Evolutionary conservation across 1,284 basidiomycete species (phyloP).

Genomic region (Ganoderma meredithae): DNA sequence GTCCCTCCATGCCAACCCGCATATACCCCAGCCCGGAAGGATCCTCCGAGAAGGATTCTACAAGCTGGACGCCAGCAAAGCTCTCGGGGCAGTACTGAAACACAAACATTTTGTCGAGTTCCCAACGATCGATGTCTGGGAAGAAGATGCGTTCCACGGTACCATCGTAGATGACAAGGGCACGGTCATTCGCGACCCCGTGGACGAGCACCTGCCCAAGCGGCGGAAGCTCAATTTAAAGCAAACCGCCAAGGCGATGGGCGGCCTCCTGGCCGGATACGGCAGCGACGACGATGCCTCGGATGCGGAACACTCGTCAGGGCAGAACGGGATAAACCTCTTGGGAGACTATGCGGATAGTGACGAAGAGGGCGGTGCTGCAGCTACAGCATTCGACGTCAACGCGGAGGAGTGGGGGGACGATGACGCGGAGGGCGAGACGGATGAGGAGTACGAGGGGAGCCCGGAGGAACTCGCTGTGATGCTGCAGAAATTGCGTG

Average conservation of each 20-base stretch:
- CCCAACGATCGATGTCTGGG: conserved; percentile 79
- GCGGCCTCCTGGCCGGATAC: conserved; percentile 68
- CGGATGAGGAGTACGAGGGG: conserved; percentile 39
- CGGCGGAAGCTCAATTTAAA: conserved; percentile 58
- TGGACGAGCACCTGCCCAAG: conserved; percentile 53
- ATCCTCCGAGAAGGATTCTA: conserved; percentile 54
- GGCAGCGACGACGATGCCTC: conserved; percentile 61
- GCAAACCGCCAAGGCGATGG: conserved; percentile 61
- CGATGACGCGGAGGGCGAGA: conserved; percentile 43
- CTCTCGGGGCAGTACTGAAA: conserved; percentile 58
- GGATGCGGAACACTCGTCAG: conserved; percentile 37
- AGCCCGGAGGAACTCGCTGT: conserved; percentile 55
- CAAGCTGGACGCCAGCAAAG: conserved; percentile 57
- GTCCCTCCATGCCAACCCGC: conserved; percentile 34
- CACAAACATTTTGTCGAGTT: conserved; percentile 81
- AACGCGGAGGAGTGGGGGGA: conserved; percentile 35
- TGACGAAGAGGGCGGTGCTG: conserved; percentile 44
- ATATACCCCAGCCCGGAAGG: conserved; percentile 39
- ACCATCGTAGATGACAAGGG: conserved; percentile 61
- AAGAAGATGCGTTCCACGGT: conserved; percentile 63
- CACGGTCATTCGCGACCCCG: conserved; percentile 43
- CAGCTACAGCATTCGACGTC: conserved; percentile 11
- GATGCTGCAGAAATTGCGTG: conserved; percentile 58
- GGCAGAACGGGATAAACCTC: conserved; percentile 50
- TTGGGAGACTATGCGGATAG: conserved; percentile 65